phyloP scores from a whole-genome alignment of 257 asterid species.

The Capsicum baccatum region DNA sequence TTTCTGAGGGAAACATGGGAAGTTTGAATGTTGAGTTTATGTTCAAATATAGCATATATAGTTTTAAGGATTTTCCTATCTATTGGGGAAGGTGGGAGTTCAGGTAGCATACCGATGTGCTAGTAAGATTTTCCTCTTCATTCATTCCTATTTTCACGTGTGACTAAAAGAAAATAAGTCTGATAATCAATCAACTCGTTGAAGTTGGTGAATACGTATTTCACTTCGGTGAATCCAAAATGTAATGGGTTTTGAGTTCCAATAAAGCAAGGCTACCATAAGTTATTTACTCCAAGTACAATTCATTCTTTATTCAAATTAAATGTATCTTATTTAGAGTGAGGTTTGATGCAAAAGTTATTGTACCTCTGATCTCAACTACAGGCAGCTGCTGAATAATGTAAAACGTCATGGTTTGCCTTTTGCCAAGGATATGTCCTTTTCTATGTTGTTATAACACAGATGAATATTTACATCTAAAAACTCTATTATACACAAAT shows the following conservation, averaged over 20 bases:
- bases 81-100: too few species aligned
- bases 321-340: not conserved
- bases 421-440: not conserved
- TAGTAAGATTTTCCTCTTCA: too few species aligned
- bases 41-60: too few species aligned
- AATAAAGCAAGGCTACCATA: not conserved
- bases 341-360: not conserved
- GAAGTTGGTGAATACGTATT: too few species aligned
- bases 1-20: too few species aligned
- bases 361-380: not conserved
- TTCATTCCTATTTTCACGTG: too few species aligned
- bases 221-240: too few species aligned
- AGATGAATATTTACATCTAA: conserved; percentile 12
- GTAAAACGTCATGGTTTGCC: not conserved
- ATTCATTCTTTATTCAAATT: not conserved
- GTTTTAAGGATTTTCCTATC: too few species aligned
- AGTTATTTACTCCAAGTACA: not conserved
- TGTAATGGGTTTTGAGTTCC: too few species aligned
- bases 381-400: not conserved
- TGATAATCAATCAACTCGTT: not conserved
- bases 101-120: too few species aligned
- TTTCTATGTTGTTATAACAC: not conserved
- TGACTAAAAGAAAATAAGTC: too few species aligned
- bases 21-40: too few species aligned
- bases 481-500: conserved; percentile 13